Percentiles rank a stretch among this genome's conserved stretches.
phyloP scores from a whole-genome alignment of 1,284 basidiomycete genomes.

The Omphalotus olearius region DNA sequence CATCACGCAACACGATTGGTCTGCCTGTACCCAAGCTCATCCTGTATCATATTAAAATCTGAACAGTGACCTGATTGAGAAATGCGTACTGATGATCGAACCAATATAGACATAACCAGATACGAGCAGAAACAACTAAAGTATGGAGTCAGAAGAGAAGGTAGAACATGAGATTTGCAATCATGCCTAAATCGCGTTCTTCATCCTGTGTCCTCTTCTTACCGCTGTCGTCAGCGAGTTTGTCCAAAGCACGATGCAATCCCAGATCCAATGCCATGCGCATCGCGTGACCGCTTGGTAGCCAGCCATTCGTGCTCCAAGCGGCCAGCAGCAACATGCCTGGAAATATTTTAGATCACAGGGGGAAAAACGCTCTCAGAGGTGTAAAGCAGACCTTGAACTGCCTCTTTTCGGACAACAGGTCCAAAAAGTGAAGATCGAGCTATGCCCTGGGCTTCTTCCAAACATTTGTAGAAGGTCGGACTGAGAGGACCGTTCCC shows the following conservation, averaged over 20 bases:
- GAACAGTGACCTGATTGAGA: slow-evolving; percentile 16
- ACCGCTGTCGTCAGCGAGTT: slow-evolving; percentile 71
- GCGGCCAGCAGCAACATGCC: slow-evolving; percentile 89
- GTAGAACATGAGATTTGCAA: slow-evolving; percentile 8
- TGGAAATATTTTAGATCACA: slow-evolving; percentile 24
- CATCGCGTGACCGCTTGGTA: slow-evolving; percentile 89
- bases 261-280: slow-evolving; percentile 93
- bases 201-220: slow-evolving; percentile 75
- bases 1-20: slow-evolving; percentile 85
- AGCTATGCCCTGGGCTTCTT: slow-evolving; percentile 93
- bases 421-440: slow-evolving; percentile 90
- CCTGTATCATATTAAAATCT: slow-evolving; percentile 33
- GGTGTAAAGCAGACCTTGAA: slow-evolving; percentile 59
- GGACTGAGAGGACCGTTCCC: slow-evolving; percentile 81
- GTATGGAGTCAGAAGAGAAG: slow-evolving; percentile 14
- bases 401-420: slow-evolving; percentile 89
- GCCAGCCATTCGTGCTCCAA: slow-evolving; percentile 93
- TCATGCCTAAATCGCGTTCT: slow-evolving; percentile 78
- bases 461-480: slow-evolving; percentile 86
- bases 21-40: slow-evolving; percentile 89
- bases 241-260: slow-evolving; percentile 85
- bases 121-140: slow-evolving; percentile 83
- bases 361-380: slow-evolving; percentile 8
- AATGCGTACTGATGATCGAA: slow-evolving; percentile 80
- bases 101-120: slow-evolving; percentile 94